Base-by-base conservation (phyloP, 2,329 filamentous ascomycete genomes). In the Aspergillus sp. region DNA sequence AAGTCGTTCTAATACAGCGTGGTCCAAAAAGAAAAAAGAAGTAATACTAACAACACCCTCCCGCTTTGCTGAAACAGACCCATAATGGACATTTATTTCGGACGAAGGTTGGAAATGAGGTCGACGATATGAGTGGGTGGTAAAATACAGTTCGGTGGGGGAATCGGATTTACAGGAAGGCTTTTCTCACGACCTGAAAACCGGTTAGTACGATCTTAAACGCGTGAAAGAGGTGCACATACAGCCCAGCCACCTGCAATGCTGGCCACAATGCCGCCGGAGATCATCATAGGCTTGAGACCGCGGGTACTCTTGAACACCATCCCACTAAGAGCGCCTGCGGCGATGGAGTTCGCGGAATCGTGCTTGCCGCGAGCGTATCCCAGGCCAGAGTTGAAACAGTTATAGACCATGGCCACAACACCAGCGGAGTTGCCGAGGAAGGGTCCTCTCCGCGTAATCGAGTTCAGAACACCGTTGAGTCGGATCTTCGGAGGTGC, bases 281-380 rank as follows among this genome's bases (percentile, higher is more conserved):
- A 96, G 66, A 97, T 94, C 78, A 94, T 81, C 92, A 97, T 97
- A 31, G 91, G 92, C 73, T 89, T 84, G 56, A 94, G 58, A 5
- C 94, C 94, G 66, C 89, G 84, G 45, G 95, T 97, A 73, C 92
- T 96, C 82, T 97, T 97, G 78, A 99, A 99, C 13, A 99, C 71
- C 82, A 93, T 92, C 53, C 94, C 94, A 68, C 91, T 96, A 63
- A 99, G 72, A 1, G 81, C 88, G 59, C 95, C 94, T 4, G 94
- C 93, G 17, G 83, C 75, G 49, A 99, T 83, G 58, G 91, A 94
- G 78, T 99, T 99, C 53, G 87, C 84, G 3, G 91, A 83, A 72
- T 99, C 95, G 64, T 96, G 91, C 76, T 91, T 90, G 58, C 91
- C 91, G 56, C 92, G 81, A 58, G 86, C 72, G 65, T 88, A 86